A percentile compares a stretch with the other conserved stretches of the same genome.
Conservation (phyloP, 139 green algal genomes). For the Tetraselmis chui region DNA sequence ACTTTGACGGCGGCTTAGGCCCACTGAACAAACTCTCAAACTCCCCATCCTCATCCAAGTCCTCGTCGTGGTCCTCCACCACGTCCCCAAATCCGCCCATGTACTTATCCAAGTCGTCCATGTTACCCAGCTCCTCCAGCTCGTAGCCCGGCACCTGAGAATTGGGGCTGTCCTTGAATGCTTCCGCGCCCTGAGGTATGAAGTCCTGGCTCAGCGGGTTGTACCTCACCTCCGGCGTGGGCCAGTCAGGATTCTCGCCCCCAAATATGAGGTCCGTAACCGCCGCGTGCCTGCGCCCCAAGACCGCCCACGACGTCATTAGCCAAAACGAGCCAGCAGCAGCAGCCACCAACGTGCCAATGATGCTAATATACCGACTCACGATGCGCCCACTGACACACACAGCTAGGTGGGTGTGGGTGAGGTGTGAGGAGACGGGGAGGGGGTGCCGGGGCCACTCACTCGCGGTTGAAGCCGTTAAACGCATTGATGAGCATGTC, state of each 20-base stretch:
- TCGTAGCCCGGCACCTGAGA: background rate
- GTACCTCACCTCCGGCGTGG: background rate
- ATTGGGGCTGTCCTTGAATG: background rate
- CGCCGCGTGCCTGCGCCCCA: background rate
- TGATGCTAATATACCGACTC: too few relatives aligned
- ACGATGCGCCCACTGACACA: too few relatives aligned
- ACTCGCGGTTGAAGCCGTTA: background rate
- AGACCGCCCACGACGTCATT: too few relatives aligned
- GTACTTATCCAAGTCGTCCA: background rate
- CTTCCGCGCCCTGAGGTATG: background rate
- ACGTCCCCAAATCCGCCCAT: too few relatives aligned
- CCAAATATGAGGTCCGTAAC: background rate
- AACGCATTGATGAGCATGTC: background rate
- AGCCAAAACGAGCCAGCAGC: too few relatives aligned
- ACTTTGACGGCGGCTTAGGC: too few relatives aligned
- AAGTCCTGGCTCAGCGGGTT: background rate
- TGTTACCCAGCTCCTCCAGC: background rate
- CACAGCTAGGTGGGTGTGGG: too few relatives aligned
- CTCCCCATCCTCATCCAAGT: too few relatives aligned
- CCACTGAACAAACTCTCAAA: too few relatives aligned
- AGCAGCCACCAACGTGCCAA: too few relatives aligned
- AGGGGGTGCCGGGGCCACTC: background rate
- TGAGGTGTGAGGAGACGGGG: background rate
- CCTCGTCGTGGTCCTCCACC: too few relatives aligned
- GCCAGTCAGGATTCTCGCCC: background rate